phyloP scores from a whole-genome alignment of 2,329 filamentous ascomycete genomes.

The Gremmenia infestans region DNA sequence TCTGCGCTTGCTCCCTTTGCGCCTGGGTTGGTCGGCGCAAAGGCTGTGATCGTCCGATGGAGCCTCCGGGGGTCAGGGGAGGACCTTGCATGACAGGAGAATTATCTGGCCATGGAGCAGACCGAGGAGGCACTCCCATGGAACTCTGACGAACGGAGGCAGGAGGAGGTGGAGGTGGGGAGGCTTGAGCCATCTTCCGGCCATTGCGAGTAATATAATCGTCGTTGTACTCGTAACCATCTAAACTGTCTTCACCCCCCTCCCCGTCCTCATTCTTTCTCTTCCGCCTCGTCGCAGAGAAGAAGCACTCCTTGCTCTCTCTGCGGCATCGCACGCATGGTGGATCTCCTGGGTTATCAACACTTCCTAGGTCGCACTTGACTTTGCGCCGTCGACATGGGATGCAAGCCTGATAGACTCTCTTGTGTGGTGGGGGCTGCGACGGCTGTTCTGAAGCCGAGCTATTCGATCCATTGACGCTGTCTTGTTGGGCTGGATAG shows the following conservation, averaged over 20 bases:
- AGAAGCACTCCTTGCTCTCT: conserved; percentile 95
- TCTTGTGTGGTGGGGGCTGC: conserved; percentile 29
- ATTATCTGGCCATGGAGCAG: conserved; percentile 34
- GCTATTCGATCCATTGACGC: conserved; percentile 15
- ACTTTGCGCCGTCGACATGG: conserved; percentile 51
- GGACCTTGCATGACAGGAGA: conserved; percentile 23
- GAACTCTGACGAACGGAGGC: conserved; percentile 22
- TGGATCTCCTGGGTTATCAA: conserved; percentile 90
- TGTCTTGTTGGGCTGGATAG: conserved; percentile 15
- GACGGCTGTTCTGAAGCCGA: conserved; percentile 13
- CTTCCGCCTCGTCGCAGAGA: conserved; percentile 91
- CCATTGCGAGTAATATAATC: conserved; percentile 71
- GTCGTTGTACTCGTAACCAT: conserved; percentile 36
- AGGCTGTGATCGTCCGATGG: conserved; percentile 60
- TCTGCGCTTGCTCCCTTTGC: conserved; percentile 32
- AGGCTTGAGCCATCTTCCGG: conserved; percentile 55
- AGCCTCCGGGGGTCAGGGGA: conserved; percentile 62
- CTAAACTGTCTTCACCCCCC: conserved; percentile 43
- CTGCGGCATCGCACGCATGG: conserved; percentile 90
- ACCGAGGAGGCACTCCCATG: conserved; percentile 30
- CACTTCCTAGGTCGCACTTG: conserved; percentile 59
- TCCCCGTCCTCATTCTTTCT: conserved; percentile 65
- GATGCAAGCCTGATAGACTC: conserved; percentile 41
- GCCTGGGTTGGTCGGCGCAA: conserved; percentile 54
- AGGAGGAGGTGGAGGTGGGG: conserved; percentile 29